A percentile compares a stretch with the other conserved stretches of the same genome.
phyloP scores from a whole-genome alignment of 371 early-diverging fungal species.

The Cokeromyces recurvatus region DNA sequence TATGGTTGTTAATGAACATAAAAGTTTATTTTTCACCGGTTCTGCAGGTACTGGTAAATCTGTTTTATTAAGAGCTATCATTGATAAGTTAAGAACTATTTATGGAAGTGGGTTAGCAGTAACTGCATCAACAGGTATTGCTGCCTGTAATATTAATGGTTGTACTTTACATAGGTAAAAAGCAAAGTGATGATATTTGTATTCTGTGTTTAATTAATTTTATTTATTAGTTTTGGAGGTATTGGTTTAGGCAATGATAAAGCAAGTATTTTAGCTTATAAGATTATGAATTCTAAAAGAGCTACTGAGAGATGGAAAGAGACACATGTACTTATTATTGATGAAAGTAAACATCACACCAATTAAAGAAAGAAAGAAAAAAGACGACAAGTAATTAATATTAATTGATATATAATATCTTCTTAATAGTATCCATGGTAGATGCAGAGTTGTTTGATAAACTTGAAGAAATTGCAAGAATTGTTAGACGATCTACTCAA shows the following conservation, averaged over 20 bases:
- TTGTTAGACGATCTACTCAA: conserved; percentile 23
- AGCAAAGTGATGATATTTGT: background rate
- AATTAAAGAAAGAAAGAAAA: no score
- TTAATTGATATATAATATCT: no score
- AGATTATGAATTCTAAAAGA: conserved; percentile 22
- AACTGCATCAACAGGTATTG: conserved; percentile 89
- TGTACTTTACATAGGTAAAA: conserved; percentile 66
- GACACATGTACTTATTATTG: conserved; percentile 75
- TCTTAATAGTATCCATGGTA: conserved; percentile 86
- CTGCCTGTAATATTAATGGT: conserved; percentile 85
- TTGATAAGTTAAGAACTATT: conserved; percentile 41
- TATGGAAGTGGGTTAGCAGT: conserved; percentile 55
- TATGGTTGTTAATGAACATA: conserved; percentile 10
- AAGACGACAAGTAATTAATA: no score
- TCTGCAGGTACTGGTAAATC: conserved; percentile 86
- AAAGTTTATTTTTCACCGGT: conserved; percentile 23
- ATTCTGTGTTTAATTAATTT: background rate
- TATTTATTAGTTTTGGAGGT: conserved; percentile 59
- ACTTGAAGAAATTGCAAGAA: conserved; percentile 71
- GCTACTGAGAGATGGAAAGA: conserved; percentile 60
- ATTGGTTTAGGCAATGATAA: conserved; percentile 67
- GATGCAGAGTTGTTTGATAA: conserved; percentile 84
- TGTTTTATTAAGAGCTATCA: conserved; percentile 63
- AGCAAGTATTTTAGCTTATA: conserved; percentile 38
- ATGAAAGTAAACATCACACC: conserved; percentile 84